Evolutionary conservation across 2,329 filamentous ascomycete species (phyloP), one percentile per base, ranked within the genome.

Genomic region (Xylogone sp.): DNA sequence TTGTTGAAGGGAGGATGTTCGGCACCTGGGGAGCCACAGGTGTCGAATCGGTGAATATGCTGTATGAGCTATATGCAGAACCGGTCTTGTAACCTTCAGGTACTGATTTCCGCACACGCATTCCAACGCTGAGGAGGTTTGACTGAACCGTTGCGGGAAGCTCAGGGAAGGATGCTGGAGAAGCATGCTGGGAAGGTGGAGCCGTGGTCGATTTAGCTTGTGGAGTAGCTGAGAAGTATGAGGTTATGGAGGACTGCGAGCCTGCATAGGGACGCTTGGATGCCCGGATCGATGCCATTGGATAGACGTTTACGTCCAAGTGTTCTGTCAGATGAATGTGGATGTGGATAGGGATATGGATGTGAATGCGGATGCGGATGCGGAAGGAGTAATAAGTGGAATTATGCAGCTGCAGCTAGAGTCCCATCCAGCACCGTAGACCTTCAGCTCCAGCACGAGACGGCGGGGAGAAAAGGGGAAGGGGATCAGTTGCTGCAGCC

Each of bases 61-160:
- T 71, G 63, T 82, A 83, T 58, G 71, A 74, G 54, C 67, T 69
- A 64, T 75, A 72, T 48, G 65, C 62, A 3, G 42, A 42, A 56
- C 80, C 80, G 1, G 89, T 96, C 74, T 96, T 95, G 78, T 97
- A 97, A 53, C 93, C 93, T 67, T 97, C 92, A 1, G 90, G 87
- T 7, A 97, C 88, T 10, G 88, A 88, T 73, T 97, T 97, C 66
- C 93, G 87, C 47, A 97, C 81, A 21, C 93, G 86, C 91, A 97
- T 97, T 62, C 93, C 93, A 57, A 97, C 93, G 62, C 81, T 89
- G 42, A 97, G 77, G n/a, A 97, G 84, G 56, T 88, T 88, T 31
- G 91, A 79, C 69, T 96, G 90, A 27, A 95, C 77, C 7, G 76
- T 76, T 21, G 77, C 69, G 1, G 89, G 84, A 13, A 92, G 75